phyloP scores from a whole-genome alignment of 139 green algal species.

The Volvox africanus region DNA sequence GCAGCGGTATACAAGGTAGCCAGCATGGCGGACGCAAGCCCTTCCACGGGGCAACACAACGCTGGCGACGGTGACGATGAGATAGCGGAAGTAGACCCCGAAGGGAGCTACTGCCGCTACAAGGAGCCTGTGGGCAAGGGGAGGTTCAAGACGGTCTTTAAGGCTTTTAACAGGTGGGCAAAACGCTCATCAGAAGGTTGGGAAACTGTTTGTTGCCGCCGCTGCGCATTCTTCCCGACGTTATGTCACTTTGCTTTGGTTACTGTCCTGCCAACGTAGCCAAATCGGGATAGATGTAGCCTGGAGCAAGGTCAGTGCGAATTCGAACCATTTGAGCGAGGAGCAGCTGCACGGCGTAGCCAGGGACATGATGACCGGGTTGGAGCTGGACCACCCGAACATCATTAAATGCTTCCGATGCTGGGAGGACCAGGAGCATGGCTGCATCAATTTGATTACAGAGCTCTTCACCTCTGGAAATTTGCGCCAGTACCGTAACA shows the following conservation, averaged over 20 bases:
- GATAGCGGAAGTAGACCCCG: conserved; percentile 67
- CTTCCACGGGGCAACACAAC: conserved; percentile 28
- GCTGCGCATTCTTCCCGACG: neutral
- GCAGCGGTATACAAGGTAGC: neutral
- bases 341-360: conserved; percentile 79
- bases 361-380: conserved; percentile 83
- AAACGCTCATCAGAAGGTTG: neutral
- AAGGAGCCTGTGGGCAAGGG: conserved; percentile 77
- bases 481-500: conserved; percentile 88
- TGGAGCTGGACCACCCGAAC: conserved; percentile 91
- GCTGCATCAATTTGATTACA: conserved; percentile 94
- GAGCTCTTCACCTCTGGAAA: conserved; percentile 95
- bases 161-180: conserved; percentile 55
- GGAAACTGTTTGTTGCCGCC: neutral
- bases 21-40: conserved; percentile 19
- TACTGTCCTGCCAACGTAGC: neutral
- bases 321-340: conserved; percentile 69
- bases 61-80: conserved; percentile 64
- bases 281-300: conserved; percentile 91
- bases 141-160: conserved; percentile 83
- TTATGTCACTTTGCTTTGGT: neutral
- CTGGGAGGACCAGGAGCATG: conserved; percentile 78
- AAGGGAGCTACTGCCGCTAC: conserved; percentile 84
- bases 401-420: conserved; percentile 91
- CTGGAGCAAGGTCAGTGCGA: conserved; percentile 89